Evolutionary conservation across 2,329 filamentous ascomycete species (phyloP).

Genomic region (Trichoderma harzianum): DNA sequence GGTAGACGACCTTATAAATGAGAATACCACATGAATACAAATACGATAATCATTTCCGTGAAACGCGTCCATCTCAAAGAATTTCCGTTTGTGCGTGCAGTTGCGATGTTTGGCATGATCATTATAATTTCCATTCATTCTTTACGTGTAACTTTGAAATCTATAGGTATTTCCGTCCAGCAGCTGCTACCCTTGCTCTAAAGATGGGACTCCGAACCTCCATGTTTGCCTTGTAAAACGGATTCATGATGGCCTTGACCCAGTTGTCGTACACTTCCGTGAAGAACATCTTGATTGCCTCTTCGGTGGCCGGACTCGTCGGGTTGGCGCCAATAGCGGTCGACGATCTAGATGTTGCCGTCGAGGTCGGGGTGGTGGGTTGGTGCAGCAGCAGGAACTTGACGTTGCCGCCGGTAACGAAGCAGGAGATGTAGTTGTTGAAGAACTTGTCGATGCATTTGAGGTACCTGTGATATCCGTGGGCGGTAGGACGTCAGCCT

Average conservation of each 20-base stretch:
- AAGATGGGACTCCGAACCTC: constrained; percentile 86
- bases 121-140: constrained; percentile 16
- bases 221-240: constrained; percentile 85
- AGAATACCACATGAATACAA: constrained; percentile 23
- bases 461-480: constrained; percentile 66
- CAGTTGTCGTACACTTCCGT: constrained; percentile 93
- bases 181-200: constrained; percentile 73
- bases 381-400: constrained; percentile 94
- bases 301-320: constrained; percentile 84
- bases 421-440: constrained; percentile 91
- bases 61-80: neutral
- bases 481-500: neutral
- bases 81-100: neutral
- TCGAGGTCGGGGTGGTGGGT: constrained; percentile 50
- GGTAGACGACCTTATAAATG: constrained; percentile 31
- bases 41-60: constrained; percentile 2
- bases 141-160: neutral
- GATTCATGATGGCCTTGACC: constrained; percentile 96
- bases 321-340: constrained; percentile 81
- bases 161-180: constrained; percentile 88
- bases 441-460: constrained; percentile 97
- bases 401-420: constrained; percentile 86
- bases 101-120: neutral
- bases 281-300: constrained; percentile 94
- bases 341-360: constrained; percentile 51